A percentile compares a stretch with the other conserved stretches of the same genome.
phyloP scores from a whole-genome alignment of 1,139 yeast genomes.

The Saccharomyces hybrid region DNA sequence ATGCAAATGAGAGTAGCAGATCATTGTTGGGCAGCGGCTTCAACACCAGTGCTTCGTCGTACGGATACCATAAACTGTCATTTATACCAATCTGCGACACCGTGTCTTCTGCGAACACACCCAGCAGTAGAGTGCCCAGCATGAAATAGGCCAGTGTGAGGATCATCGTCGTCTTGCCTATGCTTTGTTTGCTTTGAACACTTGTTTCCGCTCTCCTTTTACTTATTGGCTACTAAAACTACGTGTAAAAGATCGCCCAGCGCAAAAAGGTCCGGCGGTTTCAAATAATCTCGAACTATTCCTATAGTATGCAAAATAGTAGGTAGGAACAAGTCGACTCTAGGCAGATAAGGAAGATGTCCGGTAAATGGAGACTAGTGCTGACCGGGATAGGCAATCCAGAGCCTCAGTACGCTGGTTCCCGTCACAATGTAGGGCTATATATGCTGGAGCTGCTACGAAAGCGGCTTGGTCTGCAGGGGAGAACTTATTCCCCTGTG shows the following conservation, averaged over 20 bases:
- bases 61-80: slow-evolving; percentile 33
- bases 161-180: background rate
- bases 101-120: background rate
- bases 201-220: background rate
- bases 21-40: slow-evolving; percentile 67
- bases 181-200: background rate
- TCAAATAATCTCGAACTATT: background rate
- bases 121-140: background rate
- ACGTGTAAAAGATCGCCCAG: slow-evolving; percentile 1
- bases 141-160: background rate
- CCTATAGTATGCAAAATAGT: background rate
- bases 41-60: slow-evolving; percentile 51
- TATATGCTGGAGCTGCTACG: slow-evolving; percentile 19
- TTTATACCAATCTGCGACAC: background rate
- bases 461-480: slow-evolving; percentile 14
- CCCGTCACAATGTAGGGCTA: slow-evolving; percentile 71
- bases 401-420: slow-evolving; percentile 47
- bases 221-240: background rate
- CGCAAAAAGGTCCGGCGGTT: background rate
- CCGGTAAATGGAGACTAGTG: background rate
- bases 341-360: background rate
- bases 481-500: slow-evolving; percentile 4
- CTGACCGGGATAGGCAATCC: slow-evolving; percentile 76
- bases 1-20: slow-evolving; percentile 50
- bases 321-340: background rate